A percentile compares a stretch with the other conserved stretches of the same genome.
phyloP scores from a whole-genome alignment of 495 filamentous ascomycete species.

The Sordaria brevicollis region DNA sequence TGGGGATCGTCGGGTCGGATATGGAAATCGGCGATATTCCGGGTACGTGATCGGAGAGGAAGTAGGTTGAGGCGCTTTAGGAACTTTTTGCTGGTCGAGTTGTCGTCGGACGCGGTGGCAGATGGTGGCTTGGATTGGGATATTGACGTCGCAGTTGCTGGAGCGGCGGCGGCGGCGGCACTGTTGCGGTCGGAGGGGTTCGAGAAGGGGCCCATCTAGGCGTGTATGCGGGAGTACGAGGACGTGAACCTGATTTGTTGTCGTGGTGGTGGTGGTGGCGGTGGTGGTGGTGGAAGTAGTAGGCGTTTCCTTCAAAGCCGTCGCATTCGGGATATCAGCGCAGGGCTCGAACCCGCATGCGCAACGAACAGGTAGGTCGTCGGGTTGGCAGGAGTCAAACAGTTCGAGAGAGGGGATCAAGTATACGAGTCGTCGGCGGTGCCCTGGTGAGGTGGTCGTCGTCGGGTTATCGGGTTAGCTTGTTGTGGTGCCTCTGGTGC shows the following conservation, averaged over 20 bases:
- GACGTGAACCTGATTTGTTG: constrained; percentile 3
- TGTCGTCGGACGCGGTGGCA: constrained; percentile 17
- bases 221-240: constrained; percentile 1
- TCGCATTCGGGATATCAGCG: not conserved
- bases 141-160: not conserved
- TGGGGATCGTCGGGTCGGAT: constrained; percentile 77
- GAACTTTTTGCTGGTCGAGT: constrained; percentile 28
- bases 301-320: not conserved
- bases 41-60: constrained; percentile 47
- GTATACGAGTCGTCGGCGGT: not conserved
- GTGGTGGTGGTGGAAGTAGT: not conserved
- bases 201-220: constrained; percentile 29
- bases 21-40: constrained; percentile 73
- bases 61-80: constrained; percentile 42
- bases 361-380: not conserved
- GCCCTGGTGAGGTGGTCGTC: too few relatives aligned
- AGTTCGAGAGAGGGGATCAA: not conserved
- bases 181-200: constrained; percentile 19
- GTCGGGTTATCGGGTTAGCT: too few relatives aligned
- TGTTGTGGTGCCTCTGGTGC: not conserved
- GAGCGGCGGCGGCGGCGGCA: constrained; percentile 17
- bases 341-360: constrained; percentile 1
- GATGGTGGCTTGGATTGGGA: constrained; percentile 12
- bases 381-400: not conserved
- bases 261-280: constrained; percentile 2